Percentiles rank a stretch among this genome's conserved stretches.
These are phyloP conservation scores for Phytophthora colocasiae DNA, from an alignment of 352 stramenopile species.

Conservation along the genomic window DNA sequence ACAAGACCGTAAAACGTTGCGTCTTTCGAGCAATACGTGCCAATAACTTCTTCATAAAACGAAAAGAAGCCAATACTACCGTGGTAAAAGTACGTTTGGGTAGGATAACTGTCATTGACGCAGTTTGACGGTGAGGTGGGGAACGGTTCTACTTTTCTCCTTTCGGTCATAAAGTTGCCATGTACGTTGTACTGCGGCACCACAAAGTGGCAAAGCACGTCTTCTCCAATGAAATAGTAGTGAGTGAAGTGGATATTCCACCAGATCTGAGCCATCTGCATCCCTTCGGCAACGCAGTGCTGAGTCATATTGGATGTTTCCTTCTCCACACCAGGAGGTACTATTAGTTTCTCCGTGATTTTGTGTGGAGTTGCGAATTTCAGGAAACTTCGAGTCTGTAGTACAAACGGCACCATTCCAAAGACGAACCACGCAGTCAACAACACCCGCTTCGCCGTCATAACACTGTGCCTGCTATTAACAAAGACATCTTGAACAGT, in stretches of 20 bases:
- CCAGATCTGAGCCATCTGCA: slow-evolving; percentile 26
- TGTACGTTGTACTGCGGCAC: slow-evolving; percentile 21
- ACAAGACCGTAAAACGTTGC: slow-evolving; percentile 14
- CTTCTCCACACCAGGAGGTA: background rate
- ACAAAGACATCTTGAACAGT: background rate
- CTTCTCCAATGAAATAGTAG: slow-evolving; percentile 1
- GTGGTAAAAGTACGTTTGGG: slow-evolving; percentile 26
- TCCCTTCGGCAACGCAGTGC: background rate
- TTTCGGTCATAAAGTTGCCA: slow-evolving; percentile 12
- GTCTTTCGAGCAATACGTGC: slow-evolving; percentile 22
- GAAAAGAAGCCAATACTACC: slow-evolving; percentile 27
- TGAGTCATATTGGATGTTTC: slow-evolving; percentile 5
- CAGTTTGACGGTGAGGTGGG: slow-evolving; percentile 1
- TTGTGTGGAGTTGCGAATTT: slow-evolving; percentile 27
- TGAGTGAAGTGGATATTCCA: slow-evolving; percentile 31
- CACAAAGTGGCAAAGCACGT: slow-evolving; percentile 20
- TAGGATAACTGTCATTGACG: slow-evolving; percentile 2
- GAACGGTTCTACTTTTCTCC: background rate
- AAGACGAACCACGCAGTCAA: slow-evolving; percentile 11
- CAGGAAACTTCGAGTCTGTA: slow-evolving; percentile 26
- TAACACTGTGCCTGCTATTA: background rate
- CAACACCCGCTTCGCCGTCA: slow-evolving; percentile 1
- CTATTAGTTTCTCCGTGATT: slow-evolving; percentile 13
- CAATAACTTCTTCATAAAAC: slow-evolving; percentile 23
- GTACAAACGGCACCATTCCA: slow-evolving; percentile 16